Conservation (phyloP, 371 early-diverging fungal genomes). For the Mortierella sp. region DNA sequence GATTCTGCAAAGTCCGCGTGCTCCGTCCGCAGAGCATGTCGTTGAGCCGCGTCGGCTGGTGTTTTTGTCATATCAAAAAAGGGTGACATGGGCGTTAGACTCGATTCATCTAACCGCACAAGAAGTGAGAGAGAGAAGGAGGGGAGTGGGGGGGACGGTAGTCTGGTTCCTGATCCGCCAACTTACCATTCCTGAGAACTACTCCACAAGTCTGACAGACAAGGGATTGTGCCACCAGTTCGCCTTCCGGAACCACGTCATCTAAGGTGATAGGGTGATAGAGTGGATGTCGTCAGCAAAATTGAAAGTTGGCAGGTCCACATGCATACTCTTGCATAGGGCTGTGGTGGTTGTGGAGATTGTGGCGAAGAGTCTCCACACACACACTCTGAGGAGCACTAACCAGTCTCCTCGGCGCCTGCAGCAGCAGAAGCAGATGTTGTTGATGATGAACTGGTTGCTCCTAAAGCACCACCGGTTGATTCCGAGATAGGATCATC, state of each 20-base stretch:
- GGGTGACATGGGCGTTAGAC: not conserved
- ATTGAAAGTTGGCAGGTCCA: too few species aligned
- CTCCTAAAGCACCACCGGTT: constrained; percentile 49
- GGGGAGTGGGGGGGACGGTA: too few species aligned
- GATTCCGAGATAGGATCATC: constrained; percentile 60
- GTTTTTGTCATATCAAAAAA: too few species aligned
- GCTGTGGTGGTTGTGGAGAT: too few species aligned
- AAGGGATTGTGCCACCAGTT: constrained; percentile 79
- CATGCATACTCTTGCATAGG: too few species aligned
- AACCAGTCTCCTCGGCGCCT: constrained; percentile 23
- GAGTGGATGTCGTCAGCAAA: not conserved
- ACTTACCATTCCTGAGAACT: constrained; percentile 79
- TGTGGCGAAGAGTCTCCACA: not conserved
- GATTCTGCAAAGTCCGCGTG: constrained; percentile 92
- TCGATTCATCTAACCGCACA: not conserved
- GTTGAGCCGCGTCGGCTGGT: constrained; percentile 77
- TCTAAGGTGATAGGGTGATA: constrained; percentile 12
- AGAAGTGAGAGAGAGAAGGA: not conserved
- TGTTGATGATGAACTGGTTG: constrained; percentile 27
- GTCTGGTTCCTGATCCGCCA: too few species aligned
- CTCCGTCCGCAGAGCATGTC: constrained; percentile 84
- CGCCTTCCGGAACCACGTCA: constrained; percentile 72
- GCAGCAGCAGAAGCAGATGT: constrained; percentile 28
- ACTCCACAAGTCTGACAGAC: constrained; percentile 90
- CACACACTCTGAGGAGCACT: not conserved